These are phyloP conservation scores for Hyaloscypha variabilis DNA, from an alignment of 495 filamentous ascomycete genomes.

Conservation along the genomic window DNA sequence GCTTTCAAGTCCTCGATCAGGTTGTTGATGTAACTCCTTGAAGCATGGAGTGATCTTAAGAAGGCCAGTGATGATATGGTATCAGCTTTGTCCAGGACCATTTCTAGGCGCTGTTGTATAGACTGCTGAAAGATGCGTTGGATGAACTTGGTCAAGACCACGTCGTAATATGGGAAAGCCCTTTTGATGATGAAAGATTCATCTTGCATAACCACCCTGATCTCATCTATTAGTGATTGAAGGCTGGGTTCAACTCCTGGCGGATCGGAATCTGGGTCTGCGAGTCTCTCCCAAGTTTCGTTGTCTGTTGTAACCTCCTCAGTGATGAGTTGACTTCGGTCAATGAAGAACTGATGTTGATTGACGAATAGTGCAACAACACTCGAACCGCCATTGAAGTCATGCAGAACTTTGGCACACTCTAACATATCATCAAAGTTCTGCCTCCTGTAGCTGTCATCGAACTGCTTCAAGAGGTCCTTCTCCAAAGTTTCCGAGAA, in stretches of 20 bases:
- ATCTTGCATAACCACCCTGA: conserved; percentile 93
- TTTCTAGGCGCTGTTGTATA: conserved; percentile 91
- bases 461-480: conserved; percentile 93
- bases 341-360: conserved; percentile 99
- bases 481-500: conserved; percentile 96
- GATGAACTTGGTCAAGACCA: conserved; percentile 87
- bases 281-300: conserved; percentile 86
- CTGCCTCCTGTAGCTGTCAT: conserved; percentile 89
- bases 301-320: conserved; percentile 84
- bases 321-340: conserved; percentile 83
- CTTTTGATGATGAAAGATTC: conserved; percentile 94
- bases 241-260: conserved; percentile 90
- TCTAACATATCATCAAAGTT: conserved; percentile 97
- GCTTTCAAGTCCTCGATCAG: conserved; percentile 91
- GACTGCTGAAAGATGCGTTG: conserved; percentile 98
- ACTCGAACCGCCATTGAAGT: conserved; percentile 94
- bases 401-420: conserved; percentile 89
- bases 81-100: conserved; percentile 93
- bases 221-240: conserved; percentile 89
- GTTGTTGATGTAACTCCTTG: conserved; percentile 79
- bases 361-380: conserved; percentile 97
- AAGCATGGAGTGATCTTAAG: conserved; percentile 86
- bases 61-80: conserved; percentile 90
- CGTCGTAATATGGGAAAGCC: conserved; percentile 95
- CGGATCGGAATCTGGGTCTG: conserved; percentile 90